Percentiles rank a stretch among this genome's conserved stretches.
These are phyloP conservation scores for Suillus brevipes DNA, from an alignment of 768 basidiomycete genomes.

Conservation along the genomic window DNA sequence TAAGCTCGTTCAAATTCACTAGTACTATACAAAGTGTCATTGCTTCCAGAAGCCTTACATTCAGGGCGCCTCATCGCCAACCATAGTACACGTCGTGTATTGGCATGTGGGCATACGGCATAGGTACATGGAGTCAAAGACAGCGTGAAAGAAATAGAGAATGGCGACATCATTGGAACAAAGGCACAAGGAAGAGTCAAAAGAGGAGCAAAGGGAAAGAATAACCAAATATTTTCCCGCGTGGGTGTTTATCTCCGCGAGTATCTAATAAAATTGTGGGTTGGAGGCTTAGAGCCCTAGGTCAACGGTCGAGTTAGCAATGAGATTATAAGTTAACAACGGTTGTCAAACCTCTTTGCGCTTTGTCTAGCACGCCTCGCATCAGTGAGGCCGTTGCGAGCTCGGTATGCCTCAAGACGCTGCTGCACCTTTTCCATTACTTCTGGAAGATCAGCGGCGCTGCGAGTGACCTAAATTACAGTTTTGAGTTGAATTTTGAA, in stretches of 20 bases:
- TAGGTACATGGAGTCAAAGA: constrained; percentile 10
- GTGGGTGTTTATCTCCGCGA: not conserved
- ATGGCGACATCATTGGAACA: not conserved
- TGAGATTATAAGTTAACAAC: not conserved
- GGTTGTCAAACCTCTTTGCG: constrained; percentile 20
- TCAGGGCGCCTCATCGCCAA: not conserved
- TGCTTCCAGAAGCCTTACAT: not conserved
- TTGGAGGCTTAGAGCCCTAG: constrained; percentile 27
- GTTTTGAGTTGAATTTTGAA: not conserved
- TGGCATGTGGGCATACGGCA: constrained; percentile 4
- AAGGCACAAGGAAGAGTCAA: constrained; percentile 15
- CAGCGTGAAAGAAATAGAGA: not conserved
- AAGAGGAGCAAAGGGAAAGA: constrained; percentile 22
- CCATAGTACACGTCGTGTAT: not conserved
- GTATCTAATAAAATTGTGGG: constrained; percentile 29
- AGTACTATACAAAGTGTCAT: not conserved
- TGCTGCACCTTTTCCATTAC: constrained; percentile 29
- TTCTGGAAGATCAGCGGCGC: constrained; percentile 36
- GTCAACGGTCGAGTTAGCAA: constrained; percentile 8
- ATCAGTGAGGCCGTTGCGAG: constrained; percentile 19
- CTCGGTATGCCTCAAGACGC: constrained; percentile 26
- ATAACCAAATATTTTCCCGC: constrained; percentile 15
- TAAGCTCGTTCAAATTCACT: not conserved
- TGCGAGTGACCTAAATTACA: constrained; percentile 25
- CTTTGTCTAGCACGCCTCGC: constrained; percentile 23